Percentiles rank a stretch among this genome's conserved stretches.
phyloP scores from a whole-genome alignment of 2,329 filamentous ascomycete species.

The Trichophyton simii region DNA sequence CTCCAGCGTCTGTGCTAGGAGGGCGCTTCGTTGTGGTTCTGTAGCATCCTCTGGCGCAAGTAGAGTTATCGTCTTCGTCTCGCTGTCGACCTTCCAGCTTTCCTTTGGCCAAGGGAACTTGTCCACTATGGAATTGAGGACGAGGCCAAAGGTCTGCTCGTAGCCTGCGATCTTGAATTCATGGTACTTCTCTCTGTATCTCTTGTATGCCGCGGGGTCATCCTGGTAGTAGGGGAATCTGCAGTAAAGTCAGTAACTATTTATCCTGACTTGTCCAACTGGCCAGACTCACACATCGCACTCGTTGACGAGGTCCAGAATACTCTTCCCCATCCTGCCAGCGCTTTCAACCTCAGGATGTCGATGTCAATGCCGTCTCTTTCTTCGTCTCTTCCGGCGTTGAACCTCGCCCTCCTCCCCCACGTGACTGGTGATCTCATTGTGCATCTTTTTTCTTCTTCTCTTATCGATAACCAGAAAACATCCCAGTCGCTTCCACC shows the following conservation, averaged over 20 bases:
- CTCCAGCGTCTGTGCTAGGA: constrained; percentile 45
- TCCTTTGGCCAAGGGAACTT: constrained; percentile 41
- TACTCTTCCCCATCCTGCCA: constrained; percentile 6
- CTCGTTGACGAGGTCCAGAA: constrained; percentile 41
- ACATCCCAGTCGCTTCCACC: background rate
- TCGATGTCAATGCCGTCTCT: background rate
- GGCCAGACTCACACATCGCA: constrained; percentile 40
- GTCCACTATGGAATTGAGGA: constrained; percentile 37
- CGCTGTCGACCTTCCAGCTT: constrained; percentile 47
- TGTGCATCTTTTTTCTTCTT: background rate
- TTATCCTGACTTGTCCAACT: background rate
- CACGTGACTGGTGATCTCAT: constrained; percentile 1
- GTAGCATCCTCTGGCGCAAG: constrained; percentile 42
- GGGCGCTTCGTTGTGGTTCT: constrained; percentile 49
- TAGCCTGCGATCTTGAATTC: constrained; percentile 55
- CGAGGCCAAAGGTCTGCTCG: constrained; percentile 50
- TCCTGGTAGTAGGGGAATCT: constrained; percentile 68
- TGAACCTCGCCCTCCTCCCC: too few species aligned
- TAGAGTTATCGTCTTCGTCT: constrained; percentile 51
- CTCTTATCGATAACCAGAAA: background rate
- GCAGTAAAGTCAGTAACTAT: constrained; percentile 3
- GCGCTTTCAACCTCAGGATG: background rate
- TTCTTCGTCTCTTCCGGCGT: background rate
- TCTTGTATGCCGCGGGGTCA: constrained; percentile 44
- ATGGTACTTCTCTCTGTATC: constrained; percentile 44